These are phyloP conservation scores for Aspergillus nidulans DNA, from an alignment of 495 filamentous ascomycete species.

Conservation along the genomic window DNA sequence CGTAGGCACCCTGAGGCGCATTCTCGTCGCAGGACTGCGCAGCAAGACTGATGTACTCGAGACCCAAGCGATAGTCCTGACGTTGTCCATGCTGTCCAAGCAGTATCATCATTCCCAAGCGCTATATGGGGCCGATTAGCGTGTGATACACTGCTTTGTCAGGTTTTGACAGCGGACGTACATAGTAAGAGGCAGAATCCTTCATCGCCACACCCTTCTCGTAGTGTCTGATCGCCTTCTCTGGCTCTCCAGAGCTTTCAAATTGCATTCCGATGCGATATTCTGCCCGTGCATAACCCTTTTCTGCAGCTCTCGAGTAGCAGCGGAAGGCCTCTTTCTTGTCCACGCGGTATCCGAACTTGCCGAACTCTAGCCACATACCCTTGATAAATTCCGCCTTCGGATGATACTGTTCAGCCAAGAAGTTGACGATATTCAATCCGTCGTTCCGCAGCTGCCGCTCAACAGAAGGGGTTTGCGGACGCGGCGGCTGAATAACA, in stretches of 20 bases:
- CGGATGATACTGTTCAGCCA: constrained; percentile 87
- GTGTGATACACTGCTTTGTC: background rate
- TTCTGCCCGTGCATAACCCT: constrained; percentile 88
- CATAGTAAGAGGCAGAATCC: constrained; percentile 92
- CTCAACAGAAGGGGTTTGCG: constrained; percentile 78
- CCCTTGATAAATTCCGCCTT: constrained; percentile 91
- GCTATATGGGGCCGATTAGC: constrained; percentile 39
- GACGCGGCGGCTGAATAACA: constrained; percentile 59
- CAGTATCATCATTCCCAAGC: constrained; percentile 95
- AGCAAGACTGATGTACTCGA: constrained; percentile 76
- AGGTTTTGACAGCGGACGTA: constrained; percentile 19
- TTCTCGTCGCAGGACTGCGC: constrained; percentile 93
- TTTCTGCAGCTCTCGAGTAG: constrained; percentile 80
- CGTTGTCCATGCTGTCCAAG: constrained; percentile 86
- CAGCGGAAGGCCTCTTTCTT: constrained; percentile 89
- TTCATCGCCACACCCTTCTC: constrained; percentile 66
- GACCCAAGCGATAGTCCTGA: constrained; percentile 71
- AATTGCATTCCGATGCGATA: constrained; percentile 99
- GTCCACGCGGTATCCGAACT: constrained; percentile 82
- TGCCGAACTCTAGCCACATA: constrained; percentile 98
- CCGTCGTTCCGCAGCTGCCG: constrained; percentile 85
- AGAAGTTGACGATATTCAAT: constrained; percentile 82
- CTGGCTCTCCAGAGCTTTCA: constrained; percentile 84
- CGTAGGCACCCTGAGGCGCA: constrained; percentile 93
- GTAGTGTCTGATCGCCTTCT: constrained; percentile 89